Conservation (phyloP, 148 eudicot species). For the Pouteria glomerata region DNA sequence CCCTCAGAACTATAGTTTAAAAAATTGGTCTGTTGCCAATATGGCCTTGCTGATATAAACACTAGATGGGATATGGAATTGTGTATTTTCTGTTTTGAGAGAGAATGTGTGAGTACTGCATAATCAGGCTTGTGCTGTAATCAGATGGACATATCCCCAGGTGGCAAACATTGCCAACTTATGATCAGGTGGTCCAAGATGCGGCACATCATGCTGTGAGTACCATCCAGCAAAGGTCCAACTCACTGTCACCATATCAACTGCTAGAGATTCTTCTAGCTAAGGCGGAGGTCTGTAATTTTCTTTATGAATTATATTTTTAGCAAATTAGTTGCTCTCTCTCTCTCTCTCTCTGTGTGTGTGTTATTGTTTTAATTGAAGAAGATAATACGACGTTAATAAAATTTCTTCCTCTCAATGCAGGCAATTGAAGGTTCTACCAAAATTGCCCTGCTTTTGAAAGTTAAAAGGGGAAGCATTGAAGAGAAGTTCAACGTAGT, state of each 20-base stretch:
- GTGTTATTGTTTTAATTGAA: not conserved
- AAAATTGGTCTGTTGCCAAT: not conserved
- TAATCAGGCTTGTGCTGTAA: conserved; percentile 11
- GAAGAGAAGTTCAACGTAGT: conserved; percentile 38
- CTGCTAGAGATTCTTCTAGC: conserved; percentile 46
- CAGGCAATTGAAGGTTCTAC: conserved; percentile 37
- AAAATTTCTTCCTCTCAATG: conserved; percentile 3
- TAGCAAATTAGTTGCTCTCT: not conserved
- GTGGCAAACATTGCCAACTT: conserved; percentile 31
- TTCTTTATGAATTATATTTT: not conserved
- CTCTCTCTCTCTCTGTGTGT: not conserved
- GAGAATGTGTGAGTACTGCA: not conserved
- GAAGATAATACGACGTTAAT: not conserved
- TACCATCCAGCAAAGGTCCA: conserved; percentile 37
- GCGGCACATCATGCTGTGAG: conserved; percentile 47
- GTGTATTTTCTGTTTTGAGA: not conserved
- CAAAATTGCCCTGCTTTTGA: conserved; percentile 36
- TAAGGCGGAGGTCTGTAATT: conserved; percentile 36
- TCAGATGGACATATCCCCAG: conserved; percentile 28
- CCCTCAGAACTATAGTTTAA: not conserved
- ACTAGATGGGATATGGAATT: not conserved
- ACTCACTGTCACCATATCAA: conserved; percentile 28
- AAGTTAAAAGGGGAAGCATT: conserved; percentile 26
- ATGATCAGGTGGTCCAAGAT: conserved; percentile 39
- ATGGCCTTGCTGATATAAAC: not conserved